Evolutionary conservation across 345 rosid species (phyloP).

Genomic region (Eucalyptus pumila): DNA sequence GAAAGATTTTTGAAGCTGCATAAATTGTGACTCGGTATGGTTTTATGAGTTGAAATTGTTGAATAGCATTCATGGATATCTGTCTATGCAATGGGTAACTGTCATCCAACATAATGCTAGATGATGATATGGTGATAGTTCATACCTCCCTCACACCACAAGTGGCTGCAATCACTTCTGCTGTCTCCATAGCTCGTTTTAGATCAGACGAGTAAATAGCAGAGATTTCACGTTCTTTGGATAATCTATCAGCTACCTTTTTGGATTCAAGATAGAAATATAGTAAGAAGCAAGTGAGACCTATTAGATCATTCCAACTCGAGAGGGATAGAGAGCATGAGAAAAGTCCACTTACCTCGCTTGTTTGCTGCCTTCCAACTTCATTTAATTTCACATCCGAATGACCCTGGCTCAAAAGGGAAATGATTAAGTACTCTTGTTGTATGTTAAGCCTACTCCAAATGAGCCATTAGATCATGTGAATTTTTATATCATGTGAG

Average conservation of each 20-base stretch:
- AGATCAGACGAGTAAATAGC: neutral
- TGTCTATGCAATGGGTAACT: neutral
- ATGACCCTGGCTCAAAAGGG: too few species aligned
- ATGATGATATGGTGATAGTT: too few species aligned
- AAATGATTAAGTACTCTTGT: too few species aligned
- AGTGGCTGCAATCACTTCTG: neutral
- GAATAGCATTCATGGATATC: neutral
- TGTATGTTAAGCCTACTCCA: too few species aligned
- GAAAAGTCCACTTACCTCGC: neutral
- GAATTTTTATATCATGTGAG: too few species aligned
- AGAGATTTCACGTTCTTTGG: neutral
- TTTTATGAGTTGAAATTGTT: neutral
- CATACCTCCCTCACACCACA: neutral
- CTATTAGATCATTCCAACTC: too few species aligned
- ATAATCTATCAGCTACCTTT: neutral
- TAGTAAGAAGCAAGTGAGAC: neutral
- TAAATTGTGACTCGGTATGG: neutral
- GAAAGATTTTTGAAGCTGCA: neutral
- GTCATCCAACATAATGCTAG: neutral
- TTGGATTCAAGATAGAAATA: neutral
- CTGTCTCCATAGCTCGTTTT: neutral
- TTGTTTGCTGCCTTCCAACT: too few species aligned
- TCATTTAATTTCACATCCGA: too few species aligned
- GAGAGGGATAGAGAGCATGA: neutral
- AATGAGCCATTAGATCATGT: too few species aligned